Evolutionary conservation across 2,329 filamentous ascomycete genomes (phyloP).

Genomic region (Zarea fungicola): DNA sequence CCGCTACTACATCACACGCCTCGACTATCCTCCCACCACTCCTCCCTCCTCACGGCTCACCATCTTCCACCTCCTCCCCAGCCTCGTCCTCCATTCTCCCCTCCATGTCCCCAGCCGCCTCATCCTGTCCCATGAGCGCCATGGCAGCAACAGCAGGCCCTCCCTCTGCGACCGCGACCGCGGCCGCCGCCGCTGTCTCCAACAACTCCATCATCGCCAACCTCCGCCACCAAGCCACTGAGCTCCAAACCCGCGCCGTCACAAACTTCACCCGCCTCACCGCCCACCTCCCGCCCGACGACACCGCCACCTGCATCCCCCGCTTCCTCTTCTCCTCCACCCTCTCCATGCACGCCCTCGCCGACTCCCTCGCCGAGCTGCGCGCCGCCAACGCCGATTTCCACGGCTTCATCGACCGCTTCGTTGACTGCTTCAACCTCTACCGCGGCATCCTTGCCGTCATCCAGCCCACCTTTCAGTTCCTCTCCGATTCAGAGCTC

Average conservation of each 20-base stretch:
- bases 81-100: conserved; percentile 14
- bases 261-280: conserved; percentile 31
- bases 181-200: conserved; percentile 10
- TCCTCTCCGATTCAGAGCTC: conserved; percentile 14
- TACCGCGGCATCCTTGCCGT: conserved; percentile 14
- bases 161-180: too few relatives aligned
- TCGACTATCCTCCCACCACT: conserved; percentile 8
- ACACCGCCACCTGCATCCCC: conserved; percentile 28
- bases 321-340: conserved; percentile 41
- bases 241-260: conserved; percentile 40
- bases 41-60: conserved; percentile 11
- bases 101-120: not conserved
- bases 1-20: conserved; percentile 15
- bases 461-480: conserved; percentile 12
- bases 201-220: conserved; percentile 7
- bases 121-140: too few relatives aligned
- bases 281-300: conserved; percentile 19
- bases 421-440: conserved; percentile 15
- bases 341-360: conserved; percentile 43
- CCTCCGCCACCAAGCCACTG: conserved; percentile 35
- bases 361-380: conserved; percentile 38
- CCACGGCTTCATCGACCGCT: conserved; percentile 13
- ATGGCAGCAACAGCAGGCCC: too few relatives aligned
- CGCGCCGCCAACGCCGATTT: conserved; percentile 26
- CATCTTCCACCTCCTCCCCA: conserved; percentile 15